Base-by-base conservation (phyloP, 2,329 filamentous ascomycete genomes). In the Eutypella sp. region DNA sequence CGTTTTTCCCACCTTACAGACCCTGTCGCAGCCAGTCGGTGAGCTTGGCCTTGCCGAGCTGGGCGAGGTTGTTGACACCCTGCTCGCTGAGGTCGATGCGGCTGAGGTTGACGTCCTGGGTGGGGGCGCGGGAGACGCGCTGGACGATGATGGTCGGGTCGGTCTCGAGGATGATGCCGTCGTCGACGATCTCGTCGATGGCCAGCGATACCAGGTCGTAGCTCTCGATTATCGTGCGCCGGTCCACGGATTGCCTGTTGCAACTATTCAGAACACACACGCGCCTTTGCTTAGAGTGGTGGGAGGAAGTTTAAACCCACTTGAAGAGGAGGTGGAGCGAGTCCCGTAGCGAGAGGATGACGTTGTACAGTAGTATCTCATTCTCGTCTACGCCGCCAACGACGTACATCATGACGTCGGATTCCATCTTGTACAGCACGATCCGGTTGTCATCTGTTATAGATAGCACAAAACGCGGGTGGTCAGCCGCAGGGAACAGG, bases 151-250 rank as follows among this genome's bases (percentile, higher is more conserved):
- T 87, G 53, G 93, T 92, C 1, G 93, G 91, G 66, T 99, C 93
- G 1, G 92, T 97, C 73, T 99, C 93, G 50, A 99, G 82, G 58
- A 99, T 92, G 64, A 97, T 95, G 49, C 93, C 93, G 63, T 95
- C 90, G 68, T 96, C 90, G 44, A 95, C 82, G 51, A 95, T 92
- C 69, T 99, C 93, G 68, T 99, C 93, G 54, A 99, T 88, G 38
- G 91, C 89, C 44, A 99, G 81, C 13, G 90, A 87, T 51, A 96
- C 88, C 19, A 97, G 80, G 69, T 97, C 93, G 75, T 97, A 99
- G 79, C 97, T 97, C 72, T 99, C 93, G 62, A 97, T 85, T 56
- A 97, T 90, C 47, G 93, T 97, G 56, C 93, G 85, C 79, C 96
- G 96, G 74, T 99, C 93, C 42, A 95, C 91, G 27, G 89, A 89